Conservation (phyloP, 371 early-diverging fungal genomes). For the Lichtheimia corymbifera region DNA sequence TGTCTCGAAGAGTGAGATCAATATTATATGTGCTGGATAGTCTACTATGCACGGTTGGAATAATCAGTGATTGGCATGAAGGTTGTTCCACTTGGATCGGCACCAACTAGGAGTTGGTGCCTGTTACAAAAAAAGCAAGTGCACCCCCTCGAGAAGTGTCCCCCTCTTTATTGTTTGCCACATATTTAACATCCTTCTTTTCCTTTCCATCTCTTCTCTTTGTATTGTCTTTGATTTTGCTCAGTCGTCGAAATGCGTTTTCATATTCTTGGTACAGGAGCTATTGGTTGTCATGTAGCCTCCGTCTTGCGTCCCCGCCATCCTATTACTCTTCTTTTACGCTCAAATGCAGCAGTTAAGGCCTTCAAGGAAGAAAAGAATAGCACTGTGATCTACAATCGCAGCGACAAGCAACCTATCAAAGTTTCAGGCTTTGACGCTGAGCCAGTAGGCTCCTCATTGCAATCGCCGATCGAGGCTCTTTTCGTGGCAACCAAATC, state of each 20-base stretch:
- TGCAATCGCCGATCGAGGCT: slow-evolving; percentile 20
- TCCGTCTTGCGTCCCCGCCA: slow-evolving; percentile 23
- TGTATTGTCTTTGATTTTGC: too few relatives aligned
- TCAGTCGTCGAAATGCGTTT: slow-evolving; percentile 23
- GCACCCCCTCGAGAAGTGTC: too few relatives aligned
- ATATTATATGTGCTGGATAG: too few relatives aligned
- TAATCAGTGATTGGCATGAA: too few relatives aligned
- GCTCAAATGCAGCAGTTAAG: slow-evolving; percentile 21
- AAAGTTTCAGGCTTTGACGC: slow-evolving; percentile 23
- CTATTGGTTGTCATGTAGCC: slow-evolving; percentile 48
- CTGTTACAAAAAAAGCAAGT: too few relatives aligned
- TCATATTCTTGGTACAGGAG: slow-evolving; percentile 50
- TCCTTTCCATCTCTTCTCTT: too few relatives aligned
- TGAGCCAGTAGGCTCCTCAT: slow-evolving; percentile 2
- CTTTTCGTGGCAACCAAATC: slow-evolving; percentile 48
- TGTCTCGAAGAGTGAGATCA: too few relatives aligned
- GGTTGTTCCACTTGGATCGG: too few relatives aligned
- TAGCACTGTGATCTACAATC: slow-evolving; percentile 27
- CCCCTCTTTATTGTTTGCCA: too few relatives aligned
- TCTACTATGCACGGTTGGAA: too few relatives aligned
- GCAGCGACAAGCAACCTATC: slow-evolving; percentile 3
- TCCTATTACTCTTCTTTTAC: slow-evolving; percentile 34
- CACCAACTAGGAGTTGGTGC: too few relatives aligned
- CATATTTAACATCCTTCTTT: too few relatives aligned
- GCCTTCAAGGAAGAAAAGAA: slow-evolving; percentile 19